phyloP scores from a whole-genome alignment of 148 eudicot genomes.

The Polygonum aviculare region DNA sequence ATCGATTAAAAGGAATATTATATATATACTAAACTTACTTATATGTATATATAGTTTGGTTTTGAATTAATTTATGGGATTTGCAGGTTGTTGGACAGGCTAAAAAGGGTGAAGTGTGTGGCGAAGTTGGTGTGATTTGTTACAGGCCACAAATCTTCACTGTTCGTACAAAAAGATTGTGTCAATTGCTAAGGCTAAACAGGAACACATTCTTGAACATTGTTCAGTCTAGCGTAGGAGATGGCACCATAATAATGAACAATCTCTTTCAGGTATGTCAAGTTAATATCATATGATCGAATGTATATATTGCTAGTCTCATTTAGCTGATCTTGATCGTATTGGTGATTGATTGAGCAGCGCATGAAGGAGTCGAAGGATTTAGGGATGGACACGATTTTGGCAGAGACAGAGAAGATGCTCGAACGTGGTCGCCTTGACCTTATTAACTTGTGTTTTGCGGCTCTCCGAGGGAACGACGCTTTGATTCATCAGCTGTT shows the following conservation, averaged over 20 bases:
- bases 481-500: conserved; percentile 50
- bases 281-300: no score
- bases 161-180: conserved; percentile 59
- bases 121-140: conserved; percentile 89
- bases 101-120: conserved; percentile 63
- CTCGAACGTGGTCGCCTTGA: conserved; percentile 63
- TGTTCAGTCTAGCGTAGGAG: conserved; percentile 56
- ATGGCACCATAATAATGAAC: conserved; percentile 63
- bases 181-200: conserved; percentile 60
- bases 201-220: conserved; percentile 55
- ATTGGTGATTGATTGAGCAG: conserved; percentile 11
- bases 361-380: conserved; percentile 37
- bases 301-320: no score
- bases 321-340: not conserved
- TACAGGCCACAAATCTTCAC: conserved; percentile 87
- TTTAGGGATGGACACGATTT: conserved; percentile 50
- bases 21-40: no score
- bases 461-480: conserved; percentile 54
- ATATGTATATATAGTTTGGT: no score
- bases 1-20: not conserved
- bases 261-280: conserved; percentile 58
- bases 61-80: no score
- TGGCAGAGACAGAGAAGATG: conserved; percentile 55
- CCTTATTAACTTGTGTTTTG: conserved; percentile 57
- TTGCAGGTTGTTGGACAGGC: conserved; percentile 59